Base-by-base conservation (phyloP, 2,329 filamentous ascomycete species). In the Fusarium tuaranense region DNA sequence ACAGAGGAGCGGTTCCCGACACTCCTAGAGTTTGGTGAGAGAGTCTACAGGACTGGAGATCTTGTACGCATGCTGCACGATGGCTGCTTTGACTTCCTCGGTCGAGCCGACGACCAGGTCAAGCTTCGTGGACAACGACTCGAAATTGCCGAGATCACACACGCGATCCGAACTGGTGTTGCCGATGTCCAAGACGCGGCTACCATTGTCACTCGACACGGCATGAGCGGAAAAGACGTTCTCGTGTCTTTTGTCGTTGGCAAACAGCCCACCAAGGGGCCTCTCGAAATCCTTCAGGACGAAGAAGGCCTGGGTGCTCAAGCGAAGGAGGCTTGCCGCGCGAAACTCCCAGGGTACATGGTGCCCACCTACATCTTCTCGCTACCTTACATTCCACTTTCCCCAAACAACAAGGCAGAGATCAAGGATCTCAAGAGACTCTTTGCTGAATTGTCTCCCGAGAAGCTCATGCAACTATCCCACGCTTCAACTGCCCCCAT, bases 71-170 rank as follows among this genome's bases (percentile, higher is more conserved):
- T 97, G 18, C 84, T 97, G 9, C 88, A 95, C 63, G 93, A 98
- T 80, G 92, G 91, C 1, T 94, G 92, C 51, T 95, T 98, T 74
- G 93, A 96, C 66, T 98, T 98, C 79, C 86, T 97, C 3, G 95
- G 96, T 4, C 90, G 96, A 16, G 93, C 93, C 7, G 96, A 98
- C 79, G 95, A 97, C 65, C 95, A 98, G 82, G 92, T 98, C 72
- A 98, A 98, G 81, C 88, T 98, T 4, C 91, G 96, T 13, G 95
- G 95, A 0, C 95, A 98, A 81, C 88, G 95, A 16, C 88, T 98
- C 1, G 96, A 98, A 79, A 93, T 97, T 70, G 94, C 93, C 1
- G 95, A 98, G 84, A 97, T 98, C 81, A 97, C 97, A 76, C 92
- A 95, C 59, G 90, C 93, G 10, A 94, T 98, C 76, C 91, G 91